Base-by-base conservation (phyloP, 2,329 filamentous ascomycete genomes). In the Achaetomium macrosporum region DNA sequence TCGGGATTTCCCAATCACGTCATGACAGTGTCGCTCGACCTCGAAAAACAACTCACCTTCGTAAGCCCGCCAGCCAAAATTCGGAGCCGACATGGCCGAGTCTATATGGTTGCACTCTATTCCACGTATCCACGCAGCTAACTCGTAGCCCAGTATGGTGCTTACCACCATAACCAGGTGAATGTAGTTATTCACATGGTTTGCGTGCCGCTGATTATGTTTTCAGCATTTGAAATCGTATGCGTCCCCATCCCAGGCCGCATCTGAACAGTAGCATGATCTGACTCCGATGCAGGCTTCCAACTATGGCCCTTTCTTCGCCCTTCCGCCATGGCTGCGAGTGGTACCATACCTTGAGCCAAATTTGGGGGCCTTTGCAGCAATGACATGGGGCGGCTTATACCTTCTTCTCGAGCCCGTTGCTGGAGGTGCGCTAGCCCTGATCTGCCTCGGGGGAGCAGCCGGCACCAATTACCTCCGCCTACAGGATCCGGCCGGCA, bases 361-460 rank as follows among this genome's bases (percentile, higher is more conserved):
- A n/a, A 63, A 64, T 45, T 44, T 63, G 25, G 63, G 61, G 19
- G 60, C 59, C 17, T 61, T 64, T 37, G 61, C 59, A 9, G 61
- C 63, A 16, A 48, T 86, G 40, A 85, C 79, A 33, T 76, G 80
- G 71, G 80, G 86, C 36, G 79, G 79, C 2, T 80, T 96, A 51
- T 99, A 97, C 67, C 78, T 97, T 44, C 80, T 99, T 19, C 85
- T 99, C 65, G 93, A 99, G 67, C 93, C 93, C 1, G 90, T 97
- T 1, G 93, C 93, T 11, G 93, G 93, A 47, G 84, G 82, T 11
- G 73, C 88, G 29, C 74, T 96, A 40, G 84, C 88, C 6, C 80
- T 88, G 3, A 75, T 96, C 31, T 83, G 96, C 55, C 73, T 97
- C 41, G 85, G 74, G 17, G 83, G 81, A 50, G 86, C 90, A 10